Base-by-base conservation (phyloP, 2,329 filamentous ascomycete species). In the Trichoderma koningiopsis region DNA sequence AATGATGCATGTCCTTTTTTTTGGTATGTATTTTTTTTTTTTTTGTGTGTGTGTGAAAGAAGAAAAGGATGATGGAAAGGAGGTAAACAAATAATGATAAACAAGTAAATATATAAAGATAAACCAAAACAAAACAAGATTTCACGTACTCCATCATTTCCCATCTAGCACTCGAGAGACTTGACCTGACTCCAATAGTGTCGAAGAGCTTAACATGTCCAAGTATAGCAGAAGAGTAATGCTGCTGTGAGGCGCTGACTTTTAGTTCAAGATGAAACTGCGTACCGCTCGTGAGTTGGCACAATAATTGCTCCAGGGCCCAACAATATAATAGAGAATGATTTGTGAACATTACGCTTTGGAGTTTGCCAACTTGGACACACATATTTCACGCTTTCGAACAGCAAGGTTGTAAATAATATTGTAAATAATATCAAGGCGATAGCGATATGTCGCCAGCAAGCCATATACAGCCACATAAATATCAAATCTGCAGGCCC, bases 241-340 rank as follows among this genome's bases (percentile, higher is more conserved):
- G 29, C 16, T 19, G 14, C 22, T 8, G 11, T 35, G 63, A 37
- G 31, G 29, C 29, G 14, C 3, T 14, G n/a, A 19, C n/a, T 37
- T 14, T 43, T n/a, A 16, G 58, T 6, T 33, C 19, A 19, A 14
- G 35, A 37, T 10, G 40, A 27, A 19, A 22, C 22, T 43, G 7
- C 47, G 31, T 76, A 79, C 78, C 76, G 74, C 49, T 78, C 76
- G 62, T 74, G 72, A 19, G 71, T 57, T 29, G 74, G 72, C 5
- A 71, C 65, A 35, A 71, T 71, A 53, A 76, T 72, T 43, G 37
- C 5, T 6, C 4, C 37, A n/a, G n/a, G n/a, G n/a, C n/a, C n/a
- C 16, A 43, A 19, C 19, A 43, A 7, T n/a, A 2, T 2, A 43
- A 43, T 10, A 8, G 8, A 43, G 40, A n/a, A n/a, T 8, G 19